Evolutionary conservation across 2,329 filamentous ascomycete species (phyloP), one percentile per base, ranked within the genome.

Genomic region (Colletotrichum sp.): DNA sequence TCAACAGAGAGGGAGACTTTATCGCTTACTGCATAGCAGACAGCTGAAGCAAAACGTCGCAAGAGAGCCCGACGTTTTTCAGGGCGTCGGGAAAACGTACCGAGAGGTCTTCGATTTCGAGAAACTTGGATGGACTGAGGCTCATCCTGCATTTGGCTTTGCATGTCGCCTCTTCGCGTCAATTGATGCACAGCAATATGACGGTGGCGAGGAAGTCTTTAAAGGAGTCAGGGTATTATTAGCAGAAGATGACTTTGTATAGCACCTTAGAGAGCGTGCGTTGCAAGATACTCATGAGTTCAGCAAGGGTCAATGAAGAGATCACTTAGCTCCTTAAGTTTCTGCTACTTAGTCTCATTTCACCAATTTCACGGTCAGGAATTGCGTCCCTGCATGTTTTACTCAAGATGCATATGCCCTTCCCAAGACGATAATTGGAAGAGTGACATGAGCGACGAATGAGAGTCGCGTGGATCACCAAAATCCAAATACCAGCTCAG

Each of bases 21-120:
- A 81, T 74, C 72, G 69, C 10, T 70, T 70, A 13, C 52, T 83
- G 26, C 72, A 79, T 65, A 12, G 30, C 7, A 66, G 75, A 4
- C 70, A 78, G 30, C 70, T 76, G 58, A 72, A 73, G 9, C 52
- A 75, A 10, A 79, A 81, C 3, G 43, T 75, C 38, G 61, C 34
- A 34, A 78, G 81, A 34, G 21, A 71, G 1, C 76, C 78, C 0
- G 82, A 84, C 56, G 78, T 83, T 6, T 77, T 84, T 16, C 77
- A 78, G 6, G 83, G 81, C 2, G 78, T 82, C 0, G 80, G 79
- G 10, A 80, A 71, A 68, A 77, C 77, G 3, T 84, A 83, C 62
- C 76, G 80, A 9, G 81, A 84, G 70, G 80, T 83, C 2, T 79
- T 81, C 43, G 80, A 83, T 13, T 73, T 84, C 4, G 80, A 82